These are phyloP conservation scores for Moesziomyces globuligerus DNA, from an alignment of 1,284 basidiomycete genomes.

Conservation along the genomic window DNA sequence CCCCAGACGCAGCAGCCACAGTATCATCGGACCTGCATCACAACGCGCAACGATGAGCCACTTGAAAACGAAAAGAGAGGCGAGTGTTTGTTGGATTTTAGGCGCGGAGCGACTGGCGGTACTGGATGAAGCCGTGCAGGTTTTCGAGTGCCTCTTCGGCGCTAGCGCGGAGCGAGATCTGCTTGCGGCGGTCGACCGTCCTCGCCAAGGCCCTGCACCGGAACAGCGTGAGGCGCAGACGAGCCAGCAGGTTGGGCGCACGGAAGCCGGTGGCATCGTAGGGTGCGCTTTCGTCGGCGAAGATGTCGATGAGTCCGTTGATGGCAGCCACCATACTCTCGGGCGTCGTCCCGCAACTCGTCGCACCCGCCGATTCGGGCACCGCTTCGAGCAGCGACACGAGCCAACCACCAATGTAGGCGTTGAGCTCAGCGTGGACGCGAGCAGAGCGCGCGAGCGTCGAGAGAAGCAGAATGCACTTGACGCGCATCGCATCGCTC, in stretches of 20 bases:
- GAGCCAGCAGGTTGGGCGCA: constrained; percentile 69
- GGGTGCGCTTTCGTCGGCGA: constrained; percentile 84
- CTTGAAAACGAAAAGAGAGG: no score
- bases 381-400: constrained; percentile 41
- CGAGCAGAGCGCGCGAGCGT: constrained; percentile 37
- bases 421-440: constrained; percentile 17
- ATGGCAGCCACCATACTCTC: constrained; percentile 83
- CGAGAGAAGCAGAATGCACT: constrained; percentile 50
- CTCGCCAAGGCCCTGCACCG: constrained; percentile 25
- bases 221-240: constrained; percentile 25
- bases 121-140: constrained; percentile 86
- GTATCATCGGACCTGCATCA: no score
- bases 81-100: no score
- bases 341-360: constrained; percentile 67
- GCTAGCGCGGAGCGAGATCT: constrained; percentile 67
- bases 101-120: constrained; percentile 70
- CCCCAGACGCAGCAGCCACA: no score
- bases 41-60: no score
- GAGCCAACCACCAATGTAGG: constrained; percentile 38
- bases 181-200: constrained; percentile 70
- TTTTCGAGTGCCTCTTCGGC: constrained; percentile 76
- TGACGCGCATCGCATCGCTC: constrained; percentile 52
- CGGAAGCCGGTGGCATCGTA: constrained; percentile 82
- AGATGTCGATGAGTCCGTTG: constrained; percentile 91
- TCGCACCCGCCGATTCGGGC: constrained; percentile 7